Conservation (phyloP, 495 filamentous ascomycete species). For the Penicillium diatomitis region DNA sequence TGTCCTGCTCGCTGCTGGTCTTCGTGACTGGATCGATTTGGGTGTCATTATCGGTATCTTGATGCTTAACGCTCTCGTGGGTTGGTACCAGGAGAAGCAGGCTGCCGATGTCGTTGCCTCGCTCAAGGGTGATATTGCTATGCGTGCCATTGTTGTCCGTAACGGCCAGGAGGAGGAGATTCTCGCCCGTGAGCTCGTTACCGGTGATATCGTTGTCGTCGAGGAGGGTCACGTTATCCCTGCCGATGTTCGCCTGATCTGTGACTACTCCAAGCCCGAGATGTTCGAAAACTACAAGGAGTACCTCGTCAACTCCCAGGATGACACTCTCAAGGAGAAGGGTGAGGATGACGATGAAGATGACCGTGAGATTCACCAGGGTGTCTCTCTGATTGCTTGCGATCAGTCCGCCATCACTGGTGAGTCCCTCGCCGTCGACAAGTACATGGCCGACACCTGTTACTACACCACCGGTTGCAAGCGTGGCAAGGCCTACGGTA, state of each 20-base stretch:
- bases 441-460: conserved; percentile 62
- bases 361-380: conserved; percentile 47
- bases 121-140: conserved; percentile 77
- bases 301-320: conserved; percentile 47
- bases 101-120: conserved; percentile 74
- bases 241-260: conserved; percentile 67
- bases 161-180: conserved; percentile 64
- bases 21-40: conserved; percentile 76
- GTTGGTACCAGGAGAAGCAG: conserved; percentile 85
- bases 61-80: conserved; percentile 67
- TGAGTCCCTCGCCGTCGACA: conserved; percentile 70
- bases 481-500: conserved; percentile 64
- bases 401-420: conserved; percentile 73
- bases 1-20: conserved; percentile 68
- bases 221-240: conserved; percentile 72
- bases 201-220: conserved; percentile 71
- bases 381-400: conserved; percentile 55
- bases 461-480: conserved; percentile 76
- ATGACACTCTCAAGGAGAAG: conserved; percentile 57
- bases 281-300: conserved; percentile 65
- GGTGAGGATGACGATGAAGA: conserved; percentile 47
- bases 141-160: conserved; percentile 64
- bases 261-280: conserved; percentile 61
- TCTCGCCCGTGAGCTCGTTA: conserved; percentile 69
- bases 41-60: conserved; percentile 82